Conservation (phyloP, 2,329 filamentous ascomycete species). For the Apiospora sp. region DNA sequence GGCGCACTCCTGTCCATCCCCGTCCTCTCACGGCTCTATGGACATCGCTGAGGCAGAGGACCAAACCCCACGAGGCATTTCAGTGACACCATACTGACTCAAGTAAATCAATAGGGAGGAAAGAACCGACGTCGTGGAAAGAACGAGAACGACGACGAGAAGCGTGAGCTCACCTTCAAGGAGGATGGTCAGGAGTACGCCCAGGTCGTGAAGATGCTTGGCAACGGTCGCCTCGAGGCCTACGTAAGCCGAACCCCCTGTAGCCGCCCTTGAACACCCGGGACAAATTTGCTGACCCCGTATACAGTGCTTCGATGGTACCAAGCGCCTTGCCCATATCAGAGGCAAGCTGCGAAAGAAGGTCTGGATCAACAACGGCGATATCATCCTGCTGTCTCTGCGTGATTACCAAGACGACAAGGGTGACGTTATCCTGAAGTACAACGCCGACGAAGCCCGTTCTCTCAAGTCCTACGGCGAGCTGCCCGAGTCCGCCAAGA, state of each 20-base stretch:
- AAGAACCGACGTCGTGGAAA: conserved; percentile 99
- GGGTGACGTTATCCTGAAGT: conserved; percentile 93
- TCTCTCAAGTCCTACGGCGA: conserved; percentile 97
- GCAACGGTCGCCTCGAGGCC: conserved; percentile 92
- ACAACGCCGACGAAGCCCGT: conserved; percentile 93
- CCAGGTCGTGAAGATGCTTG: conserved; percentile 91
- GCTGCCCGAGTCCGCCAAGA: conserved; percentile 96
- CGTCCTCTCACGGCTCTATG: not conserved
- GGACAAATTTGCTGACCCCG: not conserved
- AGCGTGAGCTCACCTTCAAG: conserved; percentile 98
- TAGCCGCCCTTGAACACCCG: conserved; percentile 40
- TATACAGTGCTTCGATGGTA: conserved; percentile 21
- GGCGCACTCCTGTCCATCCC: not conserved
- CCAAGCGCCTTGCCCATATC: conserved; percentile 68
- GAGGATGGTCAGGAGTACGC: conserved; percentile 75
- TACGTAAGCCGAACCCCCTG: conserved; percentile 64
- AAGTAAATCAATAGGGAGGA: conserved; percentile 73
- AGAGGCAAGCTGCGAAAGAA: conserved; percentile 99
- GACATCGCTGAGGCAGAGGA: not conserved
- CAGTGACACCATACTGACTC: conserved; percentile 37
- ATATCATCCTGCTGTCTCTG: conserved; percentile 88
- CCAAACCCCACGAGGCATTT: conserved; percentile 27
- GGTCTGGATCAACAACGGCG: conserved; percentile 98
- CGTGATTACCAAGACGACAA: conserved; percentile 96
- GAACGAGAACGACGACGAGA: conserved; percentile 99